These are phyloP conservation scores for Lipomyces chichibuensis DNA, from an alignment of 805 yeast species.

Conservation along the genomic window DNA sequence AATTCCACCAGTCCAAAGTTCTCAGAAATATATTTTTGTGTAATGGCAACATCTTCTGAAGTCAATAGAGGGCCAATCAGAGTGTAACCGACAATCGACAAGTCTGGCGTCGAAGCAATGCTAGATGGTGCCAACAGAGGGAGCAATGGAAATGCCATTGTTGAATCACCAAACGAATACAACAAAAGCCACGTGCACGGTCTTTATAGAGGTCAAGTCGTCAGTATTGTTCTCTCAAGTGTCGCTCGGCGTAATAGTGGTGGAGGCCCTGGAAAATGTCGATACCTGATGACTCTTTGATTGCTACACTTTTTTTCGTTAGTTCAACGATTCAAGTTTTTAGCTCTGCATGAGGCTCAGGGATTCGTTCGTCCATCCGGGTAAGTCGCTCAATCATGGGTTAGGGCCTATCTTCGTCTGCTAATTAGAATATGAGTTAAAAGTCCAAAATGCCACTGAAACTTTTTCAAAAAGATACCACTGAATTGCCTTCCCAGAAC, in stretches of 20 bases:
- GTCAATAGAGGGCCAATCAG: conserved; percentile 18
- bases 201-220: not conserved
- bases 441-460: too few species aligned
- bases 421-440: too few species aligned
- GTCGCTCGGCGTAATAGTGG: not conserved
- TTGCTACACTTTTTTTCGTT: too few species aligned
- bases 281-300: too few species aligned
- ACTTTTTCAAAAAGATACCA: too few species aligned
- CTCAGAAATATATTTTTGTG: conserved; percentile 10
- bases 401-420: too few species aligned
- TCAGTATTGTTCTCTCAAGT: not conserved
- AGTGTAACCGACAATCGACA: conserved; percentile 24
- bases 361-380: too few species aligned
- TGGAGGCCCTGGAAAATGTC: not conserved
- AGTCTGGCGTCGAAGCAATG: conserved; percentile 10
- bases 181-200: not conserved
- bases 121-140: conserved; percentile 14
- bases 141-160: conserved; percentile 21
- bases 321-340: too few species aligned
- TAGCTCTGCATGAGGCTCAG: too few species aligned
- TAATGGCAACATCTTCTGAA: conserved; percentile 16
- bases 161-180: not conserved
- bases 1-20: conserved; percentile 39
- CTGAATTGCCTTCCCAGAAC: too few species aligned
- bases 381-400: too few species aligned